Conservation (phyloP, 306 rosid species). For the Inga oerstediana region DNA sequence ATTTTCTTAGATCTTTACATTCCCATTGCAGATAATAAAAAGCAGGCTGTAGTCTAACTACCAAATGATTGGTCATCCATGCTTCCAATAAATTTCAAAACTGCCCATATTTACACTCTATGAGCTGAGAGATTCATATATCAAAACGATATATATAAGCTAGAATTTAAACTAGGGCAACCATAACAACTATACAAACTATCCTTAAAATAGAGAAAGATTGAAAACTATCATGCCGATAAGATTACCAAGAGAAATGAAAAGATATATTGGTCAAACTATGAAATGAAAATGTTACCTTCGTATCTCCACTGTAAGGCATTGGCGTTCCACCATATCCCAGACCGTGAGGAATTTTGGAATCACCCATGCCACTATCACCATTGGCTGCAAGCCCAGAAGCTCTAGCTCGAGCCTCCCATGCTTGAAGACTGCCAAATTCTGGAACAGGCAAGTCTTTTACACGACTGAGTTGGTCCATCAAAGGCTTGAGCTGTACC, state of each 20-base stretch:
- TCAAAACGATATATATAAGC: not conserved
- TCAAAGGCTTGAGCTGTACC: conserved; percentile 91
- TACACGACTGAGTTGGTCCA: conserved; percentile 81
- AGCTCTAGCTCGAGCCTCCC: conserved; percentile 94
- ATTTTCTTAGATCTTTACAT: not conserved
- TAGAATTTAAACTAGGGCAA: not conserved
- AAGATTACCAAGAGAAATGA: not conserved
- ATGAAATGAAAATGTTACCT: conserved; percentile 51
- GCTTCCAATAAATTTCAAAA: conserved; percentile 19
- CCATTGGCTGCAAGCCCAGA: conserved; percentile 82
- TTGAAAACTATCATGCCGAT: not conserved
- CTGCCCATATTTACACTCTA: conserved; percentile 1
- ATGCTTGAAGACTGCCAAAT: conserved; percentile 90
- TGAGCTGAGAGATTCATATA: not conserved
- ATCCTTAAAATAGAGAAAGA: not conserved
- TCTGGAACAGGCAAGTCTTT: conserved; percentile 95
- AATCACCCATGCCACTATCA: conserved; percentile 67
- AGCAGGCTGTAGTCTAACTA: not conserved
- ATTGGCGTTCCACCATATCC: conserved; percentile 84
- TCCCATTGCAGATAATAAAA: not conserved
- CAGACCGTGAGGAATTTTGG: conserved; percentile 61
- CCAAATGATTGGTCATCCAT: not conserved
- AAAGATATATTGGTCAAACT: conserved; percentile 20
- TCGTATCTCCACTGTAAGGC: conserved; percentile 96
- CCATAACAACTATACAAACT: conserved; percentile 1